These are phyloP conservation scores for Fistulifera pelliculosa DNA, from an alignment of 108 stramenopile genomes.

Conservation along the genomic window DNA sequence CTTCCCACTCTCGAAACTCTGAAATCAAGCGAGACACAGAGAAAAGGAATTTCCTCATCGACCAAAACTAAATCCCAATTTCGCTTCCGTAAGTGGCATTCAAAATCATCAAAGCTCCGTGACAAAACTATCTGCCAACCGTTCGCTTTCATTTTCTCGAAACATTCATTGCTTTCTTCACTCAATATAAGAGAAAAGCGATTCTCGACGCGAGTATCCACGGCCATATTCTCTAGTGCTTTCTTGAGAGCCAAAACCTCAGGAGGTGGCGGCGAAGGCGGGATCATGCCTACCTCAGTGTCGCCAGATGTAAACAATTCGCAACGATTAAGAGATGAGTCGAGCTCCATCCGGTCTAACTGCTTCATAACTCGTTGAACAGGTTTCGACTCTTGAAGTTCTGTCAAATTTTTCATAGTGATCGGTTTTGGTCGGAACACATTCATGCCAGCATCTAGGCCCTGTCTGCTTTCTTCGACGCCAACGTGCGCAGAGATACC, in stretches of 20 bases:
- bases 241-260: no score
- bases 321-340: no score
- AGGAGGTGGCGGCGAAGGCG: no score
- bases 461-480: slow-evolving; percentile 35
- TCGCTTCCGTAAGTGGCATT: slow-evolving; percentile 36
- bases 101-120: slow-evolving; percentile 24
- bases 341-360: no score
- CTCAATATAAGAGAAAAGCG: no score
- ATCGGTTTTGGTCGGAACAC: slow-evolving; percentile 47
- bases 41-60: slow-evolving; percentile 31
- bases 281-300: no score
- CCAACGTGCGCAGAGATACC: slow-evolving; percentile 62
- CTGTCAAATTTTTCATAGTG: slow-evolving; percentile 36
- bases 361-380: no score
- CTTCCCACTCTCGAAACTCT: slow-evolving; percentile 59
- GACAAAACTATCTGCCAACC: slow-evolving; percentile 38
- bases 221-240: no score
- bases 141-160: slow-evolving; percentile 11
- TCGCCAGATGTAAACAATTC: no score
- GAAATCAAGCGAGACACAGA: slow-evolving; percentile 20
- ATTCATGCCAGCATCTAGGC: slow-evolving; percentile 56
- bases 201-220: no score
- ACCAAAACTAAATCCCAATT: slow-evolving; percentile 54
- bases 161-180: no score
- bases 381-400: slow-evolving; percentile 17